Evolutionary conservation across 805 yeast genomes (phyloP), one percentile per base, ranked within the genome.

Genomic region (Candida quercuum): DNA sequence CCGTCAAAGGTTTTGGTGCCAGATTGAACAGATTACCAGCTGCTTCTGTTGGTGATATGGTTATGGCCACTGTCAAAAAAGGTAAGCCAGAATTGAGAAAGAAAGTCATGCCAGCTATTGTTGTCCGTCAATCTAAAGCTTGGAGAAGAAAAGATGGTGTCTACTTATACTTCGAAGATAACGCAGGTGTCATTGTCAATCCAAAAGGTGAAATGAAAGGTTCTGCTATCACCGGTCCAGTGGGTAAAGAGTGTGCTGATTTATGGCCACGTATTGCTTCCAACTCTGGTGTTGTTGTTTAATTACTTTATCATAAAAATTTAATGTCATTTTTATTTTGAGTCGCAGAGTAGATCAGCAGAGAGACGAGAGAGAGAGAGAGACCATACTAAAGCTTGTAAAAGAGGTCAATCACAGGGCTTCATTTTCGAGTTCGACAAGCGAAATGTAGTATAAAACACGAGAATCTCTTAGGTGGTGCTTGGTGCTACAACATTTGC

Each of bases 121-220:
- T 93, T 67, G 84, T 93, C 57, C 91, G 99, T 78, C 99, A 93
- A 80, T 76, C 99, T 56, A 91, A 89, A 81, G 88, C 99, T 57
- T 93, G 99, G 99, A 91, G 99, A 91, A 87, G 99, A 85, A 91
- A 83, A 82, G 99, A 93, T 68, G 99, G 99, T 85, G 85, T 88
- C 62, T 93, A 71, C 89, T 87, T 93, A 72, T 93, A 93, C 87
- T 93, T 93, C 63, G 99, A 93, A 82, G 99, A 93, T 78, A 93
- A 93, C 68, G 99, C 99, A 56, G 99, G 99, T 83, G 99, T 94
- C 72, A 93, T 93, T 68, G 99, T 93, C 71, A 93, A 93, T 79
- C 99, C 99, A 69, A 93, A 93, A 93, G 99, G 99, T 81, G 99
- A 93, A 77, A 93, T 94, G 99, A 93, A 93, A 82, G 99, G 99